These are phyloP conservation scores for Leishmania mexicana DNA, from an alignment of 208 protist genomes.

Conservation along the genomic window DNA sequence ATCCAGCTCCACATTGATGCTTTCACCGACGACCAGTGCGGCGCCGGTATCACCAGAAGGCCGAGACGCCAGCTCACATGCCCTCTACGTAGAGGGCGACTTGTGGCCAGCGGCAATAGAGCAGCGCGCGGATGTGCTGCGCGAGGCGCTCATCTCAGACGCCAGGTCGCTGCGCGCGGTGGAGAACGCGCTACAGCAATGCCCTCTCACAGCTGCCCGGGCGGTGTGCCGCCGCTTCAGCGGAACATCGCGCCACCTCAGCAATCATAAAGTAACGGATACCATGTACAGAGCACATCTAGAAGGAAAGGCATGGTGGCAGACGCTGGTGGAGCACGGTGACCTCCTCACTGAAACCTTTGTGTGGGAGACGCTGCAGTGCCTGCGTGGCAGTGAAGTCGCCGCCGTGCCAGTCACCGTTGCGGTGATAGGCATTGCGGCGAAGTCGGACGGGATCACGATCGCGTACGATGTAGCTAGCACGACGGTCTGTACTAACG, in stretches of 20 bases:
- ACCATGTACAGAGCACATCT: slow-evolving; percentile 6
- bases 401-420: neutral
- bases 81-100: slow-evolving; percentile 13
- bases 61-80: slow-evolving; percentile 3
- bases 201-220: neutral
- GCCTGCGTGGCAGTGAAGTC: slow-evolving; percentile 10
- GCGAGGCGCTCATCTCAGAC: slow-evolving; percentile 12
- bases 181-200: slow-evolving; percentile 11
- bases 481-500: neutral
- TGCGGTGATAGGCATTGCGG: slow-evolving; percentile 7
- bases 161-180: neutral
- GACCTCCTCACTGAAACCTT: slow-evolving; percentile 21
- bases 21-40: neutral
- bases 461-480: slow-evolving; percentile 19
- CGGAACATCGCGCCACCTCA: neutral
- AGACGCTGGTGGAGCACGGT: slow-evolving; percentile 11
- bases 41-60: neutral
- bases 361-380: slow-evolving; percentile 19
- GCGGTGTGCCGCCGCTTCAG: slow-evolving; percentile 4
- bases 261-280: neutral
- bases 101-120: slow-evolving; percentile 16
- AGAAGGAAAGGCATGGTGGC: slow-evolving; percentile 16
- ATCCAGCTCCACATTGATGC: slow-evolving; percentile 5
- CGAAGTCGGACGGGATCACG: neutral
- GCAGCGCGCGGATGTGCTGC: slow-evolving; percentile 4